These are phyloP conservation scores for Marsdenia floribunda DNA, from an alignment of 257 asterid genomes.

Conservation along the genomic window DNA sequence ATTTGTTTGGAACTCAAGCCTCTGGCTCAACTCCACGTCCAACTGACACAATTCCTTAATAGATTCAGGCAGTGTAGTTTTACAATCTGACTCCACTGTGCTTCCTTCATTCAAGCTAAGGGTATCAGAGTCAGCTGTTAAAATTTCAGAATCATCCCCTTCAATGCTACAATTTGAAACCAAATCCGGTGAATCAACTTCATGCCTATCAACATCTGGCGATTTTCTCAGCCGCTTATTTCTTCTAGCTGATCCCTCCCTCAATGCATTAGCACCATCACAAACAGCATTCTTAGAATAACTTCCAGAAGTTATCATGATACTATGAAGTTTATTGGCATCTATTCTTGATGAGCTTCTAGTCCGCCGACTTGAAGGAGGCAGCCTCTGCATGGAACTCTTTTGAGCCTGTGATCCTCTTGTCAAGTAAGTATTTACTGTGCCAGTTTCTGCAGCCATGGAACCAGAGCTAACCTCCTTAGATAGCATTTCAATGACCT, in stretches of 20 bases:
- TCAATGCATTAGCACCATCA: slow-evolving; percentile 26
- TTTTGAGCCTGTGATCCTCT: slow-evolving; percentile 42
- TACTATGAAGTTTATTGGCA: slow-evolving; percentile 32
- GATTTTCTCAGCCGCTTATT: slow-evolving; percentile 51
- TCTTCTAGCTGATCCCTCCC: slow-evolving; percentile 55
- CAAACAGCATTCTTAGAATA: slow-evolving; percentile 33
- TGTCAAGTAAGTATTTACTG: slow-evolving; percentile 33
- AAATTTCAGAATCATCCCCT: slow-evolving; percentile 59
- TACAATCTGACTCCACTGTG: slow-evolving; percentile 50
- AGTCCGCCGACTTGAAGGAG: slow-evolving; percentile 42
- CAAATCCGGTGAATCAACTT: slow-evolving; percentile 40
- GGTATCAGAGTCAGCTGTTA: slow-evolving; percentile 58
- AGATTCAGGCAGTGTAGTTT: slow-evolving; percentile 34
- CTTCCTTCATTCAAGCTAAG: slow-evolving; percentile 52
- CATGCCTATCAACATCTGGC: slow-evolving; percentile 50
- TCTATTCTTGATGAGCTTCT: slow-evolving; percentile 56
- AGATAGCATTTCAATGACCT: slow-evolving; percentile 33
- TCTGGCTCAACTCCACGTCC: slow-evolving; percentile 45
- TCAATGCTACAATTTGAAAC: slow-evolving; percentile 54
- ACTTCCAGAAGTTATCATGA: slow-evolving; percentile 25
- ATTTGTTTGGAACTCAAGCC: slow-evolving; percentile 57
- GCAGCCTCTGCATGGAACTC: slow-evolving; percentile 35
- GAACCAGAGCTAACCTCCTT: slow-evolving; percentile 33
- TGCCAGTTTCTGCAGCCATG: slow-evolving; percentile 28
- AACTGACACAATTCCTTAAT: slow-evolving; percentile 36